Evolutionary conservation across 75 land plant species (phyloP).

Genomic region (Sequoiadendron giganteum): DNA sequence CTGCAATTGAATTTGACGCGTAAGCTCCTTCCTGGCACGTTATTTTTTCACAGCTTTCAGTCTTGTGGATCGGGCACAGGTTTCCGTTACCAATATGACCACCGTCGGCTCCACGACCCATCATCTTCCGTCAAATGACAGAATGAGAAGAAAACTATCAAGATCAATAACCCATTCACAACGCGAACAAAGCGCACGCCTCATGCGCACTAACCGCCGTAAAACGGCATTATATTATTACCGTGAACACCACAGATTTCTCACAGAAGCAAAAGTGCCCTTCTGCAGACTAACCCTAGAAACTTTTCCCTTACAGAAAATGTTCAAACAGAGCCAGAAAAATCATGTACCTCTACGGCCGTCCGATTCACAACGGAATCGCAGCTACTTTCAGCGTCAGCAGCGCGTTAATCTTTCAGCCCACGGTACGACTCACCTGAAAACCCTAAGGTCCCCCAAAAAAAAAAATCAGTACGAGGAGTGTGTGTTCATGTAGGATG

Average conservation of each 20-base stretch:
- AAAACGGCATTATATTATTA: not conserved
- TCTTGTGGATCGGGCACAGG: constrained; percentile 9
- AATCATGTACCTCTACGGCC: constrained; percentile 3
- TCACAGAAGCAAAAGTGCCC: not conserved
- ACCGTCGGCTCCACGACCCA: constrained; percentile 53
- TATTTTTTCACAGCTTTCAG: not conserved
- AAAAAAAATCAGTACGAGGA: no score
- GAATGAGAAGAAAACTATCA: not conserved
- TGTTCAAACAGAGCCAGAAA: not conserved
- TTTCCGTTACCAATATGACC: constrained; percentile 18
- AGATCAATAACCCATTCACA: not conserved
- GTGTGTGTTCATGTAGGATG: not conserved
- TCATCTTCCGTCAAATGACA: constrained; percentile 26
- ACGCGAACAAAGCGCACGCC: not conserved
- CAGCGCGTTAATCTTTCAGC: no score
- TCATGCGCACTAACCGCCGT: not conserved
- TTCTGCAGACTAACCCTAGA: not conserved
- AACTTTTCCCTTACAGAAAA: not conserved
- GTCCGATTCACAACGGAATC: not conserved
- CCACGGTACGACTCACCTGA: not conserved
- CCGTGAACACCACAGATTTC: not conserved
- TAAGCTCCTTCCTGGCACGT: not conserved
- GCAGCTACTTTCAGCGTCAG: not conserved
- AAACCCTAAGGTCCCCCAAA: not conserved
- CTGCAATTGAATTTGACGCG: not conserved